Conservation (phyloP, 1,284 basidiomycete species). For the Peniophora sp. region DNA sequence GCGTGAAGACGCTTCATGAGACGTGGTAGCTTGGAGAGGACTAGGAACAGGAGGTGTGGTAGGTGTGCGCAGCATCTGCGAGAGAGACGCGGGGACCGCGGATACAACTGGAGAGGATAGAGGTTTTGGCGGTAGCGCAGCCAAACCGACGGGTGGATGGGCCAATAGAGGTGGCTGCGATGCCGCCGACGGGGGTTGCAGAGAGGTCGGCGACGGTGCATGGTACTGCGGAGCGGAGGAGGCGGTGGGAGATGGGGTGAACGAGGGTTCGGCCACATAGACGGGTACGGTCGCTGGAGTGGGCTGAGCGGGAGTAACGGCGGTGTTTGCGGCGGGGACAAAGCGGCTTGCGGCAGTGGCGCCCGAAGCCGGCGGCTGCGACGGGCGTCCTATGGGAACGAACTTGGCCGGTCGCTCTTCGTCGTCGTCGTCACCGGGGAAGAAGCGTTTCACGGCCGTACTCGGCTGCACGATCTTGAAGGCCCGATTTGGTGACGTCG, state of each 20-base stretch:
- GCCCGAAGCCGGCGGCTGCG: constrained; percentile 4
- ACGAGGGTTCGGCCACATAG: neutral
- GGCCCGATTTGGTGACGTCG: constrained; percentile 15
- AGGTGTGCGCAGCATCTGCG: neutral
- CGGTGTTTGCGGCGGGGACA: neutral
- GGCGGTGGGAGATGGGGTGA: neutral
- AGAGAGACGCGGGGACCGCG: neutral
- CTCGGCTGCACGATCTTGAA: constrained; percentile 54
- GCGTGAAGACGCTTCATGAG: neutral
- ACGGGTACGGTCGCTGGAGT: neutral
- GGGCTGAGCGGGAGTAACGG: neutral
- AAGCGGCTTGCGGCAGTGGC: constrained; percentile 1
- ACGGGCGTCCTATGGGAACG: constrained; percentile 6
- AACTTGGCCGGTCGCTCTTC: constrained; percentile 15
- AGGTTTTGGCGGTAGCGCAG: neutral
- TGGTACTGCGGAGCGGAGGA: too few species aligned
- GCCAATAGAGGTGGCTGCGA: too few species aligned
- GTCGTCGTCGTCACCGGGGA: constrained; percentile 67
- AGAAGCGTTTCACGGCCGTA: constrained; percentile 62
- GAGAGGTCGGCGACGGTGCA: too few species aligned
- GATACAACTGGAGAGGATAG: too few species aligned
- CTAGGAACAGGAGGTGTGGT: neutral
- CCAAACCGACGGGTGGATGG: neutral
- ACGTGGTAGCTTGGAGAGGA: neutral
- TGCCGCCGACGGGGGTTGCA: too few species aligned